Evolutionary conservation across 164 flowering plant species (phyloP), one percentile per base, ranked within the genome.

Genomic region (Cinnamomum chago): DNA sequence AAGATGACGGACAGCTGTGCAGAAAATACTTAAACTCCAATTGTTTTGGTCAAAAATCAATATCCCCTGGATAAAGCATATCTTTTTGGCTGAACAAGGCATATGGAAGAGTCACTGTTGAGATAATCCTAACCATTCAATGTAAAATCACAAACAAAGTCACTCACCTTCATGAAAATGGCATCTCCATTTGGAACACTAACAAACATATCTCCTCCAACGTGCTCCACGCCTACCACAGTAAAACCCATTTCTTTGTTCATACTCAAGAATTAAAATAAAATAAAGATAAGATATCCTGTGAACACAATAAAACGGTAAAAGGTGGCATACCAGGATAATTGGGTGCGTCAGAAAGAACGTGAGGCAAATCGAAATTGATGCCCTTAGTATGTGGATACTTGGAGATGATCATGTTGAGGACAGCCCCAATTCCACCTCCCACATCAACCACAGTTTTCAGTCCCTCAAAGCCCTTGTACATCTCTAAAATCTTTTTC

Each of bases 391-490:
- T 80, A 5, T 71, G 20, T 23, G 87, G 87, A 65, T 81, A 76
- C 73, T 72, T 76, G 60, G 87, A 82, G 51, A 78, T 47, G 70
- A 82, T 84, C 68, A 73, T 60, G 70, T 68, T 68, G 13, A 84
- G 83, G 18, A 72, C 55, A 18, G 74, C 69, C 3, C 84, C 85
- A 27, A 58, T 25, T 1, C 83, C 83, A 24, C 87, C 85, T 13
- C 85, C 87, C 0, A 84, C 87, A 80, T 84, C 87, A 4, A 82
- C 82, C 75, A 82, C 1, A 3, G 65, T 30, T 52, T 33, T 66
- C 13, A 81, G 24, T 18, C 80, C 83, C 20, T 81, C 77, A 58
- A 84, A 84, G 11, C 85, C 85, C 50, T 70, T 76, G 73, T 81
- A 81, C 12, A 3, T 76, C 9, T 81, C 71, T 24, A 85, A 73